Evolutionary conservation across 306 rosid genomes (phyloP).

Genomic region (Rosa persica): DNA sequence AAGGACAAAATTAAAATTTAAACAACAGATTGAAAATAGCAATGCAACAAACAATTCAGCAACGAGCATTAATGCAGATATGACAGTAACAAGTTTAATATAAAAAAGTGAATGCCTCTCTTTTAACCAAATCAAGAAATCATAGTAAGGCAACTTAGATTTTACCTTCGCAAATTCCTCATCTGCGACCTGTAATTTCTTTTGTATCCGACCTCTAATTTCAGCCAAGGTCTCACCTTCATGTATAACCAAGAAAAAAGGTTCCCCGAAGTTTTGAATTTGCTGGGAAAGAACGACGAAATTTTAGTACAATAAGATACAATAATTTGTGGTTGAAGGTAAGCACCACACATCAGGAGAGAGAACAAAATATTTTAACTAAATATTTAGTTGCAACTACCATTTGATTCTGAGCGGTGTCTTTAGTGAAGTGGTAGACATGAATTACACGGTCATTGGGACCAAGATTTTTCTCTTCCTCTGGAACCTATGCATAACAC

Average conservation of each 20-base stretch:
- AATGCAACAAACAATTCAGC: neutral
- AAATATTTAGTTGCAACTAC: constrained; percentile 36
- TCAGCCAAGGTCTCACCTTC: constrained; percentile 82
- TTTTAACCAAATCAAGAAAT: constrained; percentile 20
- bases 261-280: constrained; percentile 91
- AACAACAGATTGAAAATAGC: neutral
- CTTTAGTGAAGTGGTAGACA: constrained; percentile 87
- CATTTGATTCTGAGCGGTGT: constrained; percentile 77
- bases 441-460: constrained; percentile 75
- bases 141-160: constrained; percentile 9
- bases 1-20: constrained; percentile 17
- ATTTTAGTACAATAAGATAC: constrained; percentile 4
- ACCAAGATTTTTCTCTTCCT: constrained; percentile 81
- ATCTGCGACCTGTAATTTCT: constrained; percentile 75
- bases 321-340: neutral
- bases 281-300: constrained; percentile 47
- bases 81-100: neutral
- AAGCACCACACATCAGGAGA: neutral
- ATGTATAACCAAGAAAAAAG: constrained; percentile 83
- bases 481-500: constrained; percentile 57
- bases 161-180: constrained; percentile 85
- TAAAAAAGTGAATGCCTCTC: neutral
- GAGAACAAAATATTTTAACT: neutral
- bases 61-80: neutral
- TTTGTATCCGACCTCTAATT: constrained; percentile 65